Conservation (phyloP, 495 filamentous ascomycete genomes). For the Neurospora terricola region DNA sequence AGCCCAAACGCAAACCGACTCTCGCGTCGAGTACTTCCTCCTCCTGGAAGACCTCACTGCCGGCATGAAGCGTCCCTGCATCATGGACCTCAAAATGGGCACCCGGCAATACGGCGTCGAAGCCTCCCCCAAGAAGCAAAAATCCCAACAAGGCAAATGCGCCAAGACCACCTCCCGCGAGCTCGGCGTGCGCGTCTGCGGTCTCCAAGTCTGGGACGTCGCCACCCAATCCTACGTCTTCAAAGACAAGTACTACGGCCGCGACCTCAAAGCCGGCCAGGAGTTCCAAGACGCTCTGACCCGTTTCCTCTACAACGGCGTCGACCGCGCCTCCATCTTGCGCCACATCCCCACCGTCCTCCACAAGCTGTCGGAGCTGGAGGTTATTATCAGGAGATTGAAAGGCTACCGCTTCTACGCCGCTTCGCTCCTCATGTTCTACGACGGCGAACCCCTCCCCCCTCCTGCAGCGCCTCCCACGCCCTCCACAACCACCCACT, state of each 20-base stretch:
- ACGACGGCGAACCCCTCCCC: conserved; percentile 60
- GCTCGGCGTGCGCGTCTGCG: conserved; percentile 87
- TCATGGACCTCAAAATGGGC: conserved; percentile 97
- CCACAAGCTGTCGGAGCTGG: conserved; percentile 69
- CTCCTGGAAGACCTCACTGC: conserved; percentile 94
- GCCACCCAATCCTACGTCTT: conserved; percentile 75
- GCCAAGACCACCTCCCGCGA: conserved; percentile 83
- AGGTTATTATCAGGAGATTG: conserved; percentile 68
- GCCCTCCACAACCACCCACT: conserved; percentile 1
- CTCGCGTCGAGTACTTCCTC: conserved; percentile 81
- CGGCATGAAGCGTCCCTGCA: conserved; percentile 92
- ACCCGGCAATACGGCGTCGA: conserved; percentile 98
- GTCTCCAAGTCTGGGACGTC: conserved; percentile 91
- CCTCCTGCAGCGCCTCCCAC: conserved; percentile 13
- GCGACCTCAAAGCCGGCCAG: conserved; percentile 74
- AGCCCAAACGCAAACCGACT: conserved; percentile 53
- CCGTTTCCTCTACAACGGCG: conserved; percentile 86
- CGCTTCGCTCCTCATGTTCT: conserved; percentile 86
- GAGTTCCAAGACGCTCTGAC: conserved; percentile 87
- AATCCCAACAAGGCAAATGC: conserved; percentile 87
- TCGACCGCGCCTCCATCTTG: conserved; percentile 62
- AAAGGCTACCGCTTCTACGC: conserved; percentile 92
- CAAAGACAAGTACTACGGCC: conserved; percentile 95
- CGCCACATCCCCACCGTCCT: conserved; percentile 82
- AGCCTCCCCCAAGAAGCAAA: conserved; percentile 80